These are phyloP conservation scores for Lactarius deliciosus DNA, from an alignment of 768 basidiomycete species.

Conservation along the genomic window DNA sequence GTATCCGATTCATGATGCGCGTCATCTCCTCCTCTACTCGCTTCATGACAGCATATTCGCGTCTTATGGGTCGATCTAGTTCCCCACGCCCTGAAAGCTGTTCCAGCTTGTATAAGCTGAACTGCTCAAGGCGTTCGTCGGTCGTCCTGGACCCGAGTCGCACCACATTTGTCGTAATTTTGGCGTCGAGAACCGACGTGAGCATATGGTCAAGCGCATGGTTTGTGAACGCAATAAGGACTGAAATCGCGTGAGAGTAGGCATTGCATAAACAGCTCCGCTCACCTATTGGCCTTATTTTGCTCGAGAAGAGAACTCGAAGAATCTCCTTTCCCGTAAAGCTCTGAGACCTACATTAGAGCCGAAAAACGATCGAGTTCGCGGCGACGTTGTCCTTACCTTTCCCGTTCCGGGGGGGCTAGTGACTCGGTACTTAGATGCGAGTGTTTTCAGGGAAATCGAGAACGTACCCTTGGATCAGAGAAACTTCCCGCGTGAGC, in stretches of 20 bases:
- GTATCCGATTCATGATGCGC: constrained; percentile 42
- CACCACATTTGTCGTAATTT: constrained; percentile 62
- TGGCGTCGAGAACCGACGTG: constrained; percentile 58
- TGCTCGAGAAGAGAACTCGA: constrained; percentile 57
- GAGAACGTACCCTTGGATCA: constrained; percentile 66
- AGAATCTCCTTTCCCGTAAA: constrained; percentile 70
- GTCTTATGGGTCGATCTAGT: constrained; percentile 39
- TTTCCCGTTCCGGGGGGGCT: no score
- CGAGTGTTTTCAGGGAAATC: background rate
- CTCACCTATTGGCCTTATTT: constrained; percentile 50
- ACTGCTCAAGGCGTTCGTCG: constrained; percentile 60
- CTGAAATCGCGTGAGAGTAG: constrained; percentile 16
- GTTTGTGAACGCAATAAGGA: constrained; percentile 69
- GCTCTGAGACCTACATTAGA: constrained; percentile 40
- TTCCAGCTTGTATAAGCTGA: constrained; percentile 61
- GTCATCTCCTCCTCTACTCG: constrained; percentile 47
- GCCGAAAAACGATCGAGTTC: background rate
- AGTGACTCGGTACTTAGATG: no score
- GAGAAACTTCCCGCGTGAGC: constrained; percentile 55
- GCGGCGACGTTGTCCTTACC: no score
- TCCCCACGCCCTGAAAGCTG: constrained; percentile 42
- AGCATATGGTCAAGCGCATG: constrained; percentile 79
- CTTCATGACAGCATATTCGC: constrained; percentile 45
- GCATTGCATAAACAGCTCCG: background rate
- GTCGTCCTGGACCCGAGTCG: constrained; percentile 66